Conservation (phyloP, 2,329 filamentous ascomycete genomes). For the Bertia moriformis region DNA sequence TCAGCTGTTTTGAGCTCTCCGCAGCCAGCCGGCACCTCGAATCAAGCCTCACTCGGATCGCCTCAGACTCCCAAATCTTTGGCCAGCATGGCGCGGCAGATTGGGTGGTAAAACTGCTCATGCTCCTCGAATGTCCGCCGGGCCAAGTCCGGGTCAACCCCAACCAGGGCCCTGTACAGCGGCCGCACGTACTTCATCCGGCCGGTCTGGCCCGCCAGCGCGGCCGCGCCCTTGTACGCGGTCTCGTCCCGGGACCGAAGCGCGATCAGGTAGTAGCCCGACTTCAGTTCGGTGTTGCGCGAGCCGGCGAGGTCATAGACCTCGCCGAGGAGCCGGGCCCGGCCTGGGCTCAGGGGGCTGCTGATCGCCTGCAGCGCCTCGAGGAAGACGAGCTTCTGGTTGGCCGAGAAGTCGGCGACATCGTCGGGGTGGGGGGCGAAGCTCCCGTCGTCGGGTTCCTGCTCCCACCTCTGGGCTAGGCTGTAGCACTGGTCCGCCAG, state of each 20-base stretch:
- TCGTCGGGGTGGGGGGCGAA: conserved; percentile 56
- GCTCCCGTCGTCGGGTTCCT: conserved; percentile 19
- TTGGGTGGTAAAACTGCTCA: conserved; percentile 87
- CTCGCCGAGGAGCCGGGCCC: conserved; percentile 58
- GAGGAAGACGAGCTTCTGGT: conserved; percentile 84
- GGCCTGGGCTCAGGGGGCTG: conserved; percentile 44
- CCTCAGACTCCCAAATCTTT: conserved; percentile 52
- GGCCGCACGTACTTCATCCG: conserved; percentile 96
- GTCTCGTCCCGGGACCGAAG: conserved; percentile 58
- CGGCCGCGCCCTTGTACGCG: conserved; percentile 56
- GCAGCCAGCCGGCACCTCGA: too few relatives aligned
- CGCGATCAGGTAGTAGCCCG: conserved; percentile 67
- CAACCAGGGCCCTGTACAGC: conserved; percentile 62
- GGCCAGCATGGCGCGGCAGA: conserved; percentile 72
- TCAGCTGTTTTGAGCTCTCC: too few relatives aligned
- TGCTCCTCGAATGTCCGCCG: conserved; percentile 74
- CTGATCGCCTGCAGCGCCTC: conserved; percentile 60
- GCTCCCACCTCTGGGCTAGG: conserved; percentile 70
- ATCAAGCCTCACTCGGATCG: too few relatives aligned
- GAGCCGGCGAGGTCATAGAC: conserved; percentile 62
- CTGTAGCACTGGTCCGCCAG: conserved; percentile 75
- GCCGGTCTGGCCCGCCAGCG: conserved; percentile 68
- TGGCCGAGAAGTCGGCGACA: conserved; percentile 61
- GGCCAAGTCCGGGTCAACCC: conserved; percentile 61
- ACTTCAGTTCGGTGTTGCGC: conserved; percentile 73